Conservation (phyloP, 345 rosid species). For the Pistacia vera region DNA sequence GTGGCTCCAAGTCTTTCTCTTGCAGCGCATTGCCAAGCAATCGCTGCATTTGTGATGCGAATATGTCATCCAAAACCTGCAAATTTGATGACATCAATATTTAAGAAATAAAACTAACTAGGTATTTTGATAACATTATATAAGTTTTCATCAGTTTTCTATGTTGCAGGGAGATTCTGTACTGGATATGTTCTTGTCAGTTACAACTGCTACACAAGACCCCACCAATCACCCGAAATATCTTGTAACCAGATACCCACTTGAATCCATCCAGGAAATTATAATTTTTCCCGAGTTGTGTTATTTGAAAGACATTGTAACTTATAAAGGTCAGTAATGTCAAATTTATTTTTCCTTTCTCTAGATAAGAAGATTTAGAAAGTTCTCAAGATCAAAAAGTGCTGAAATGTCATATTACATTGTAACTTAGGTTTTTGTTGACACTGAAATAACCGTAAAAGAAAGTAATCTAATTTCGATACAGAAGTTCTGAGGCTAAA, state of each 20-base stretch:
- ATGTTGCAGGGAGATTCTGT: not conserved
- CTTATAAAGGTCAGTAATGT: not conserved
- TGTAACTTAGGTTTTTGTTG: not conserved
- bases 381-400: not conserved
- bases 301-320: not conserved
- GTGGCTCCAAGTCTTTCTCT: slow-evolving; percentile 79
- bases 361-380: not conserved
- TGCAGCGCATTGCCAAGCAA: slow-evolving; percentile 80
- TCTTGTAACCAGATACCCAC: not conserved
- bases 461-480: not conserved
- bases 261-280: not conserved
- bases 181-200: not conserved
- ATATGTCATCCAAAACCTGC: slow-evolving; percentile 88
- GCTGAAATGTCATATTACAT: not conserved
- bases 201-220: not conserved
- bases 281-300: not conserved
- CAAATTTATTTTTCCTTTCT: not conserved
- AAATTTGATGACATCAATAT: not conserved
- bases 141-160: not conserved
- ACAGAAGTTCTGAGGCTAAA: not conserved
- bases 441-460: not conserved
- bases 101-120: not conserved
- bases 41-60: slow-evolving; percentile 82
- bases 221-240: not conserved
- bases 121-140: not conserved